These are phyloP conservation scores for Boletus subcaerulescens DNA, from an alignment of 768 basidiomycete species.

Conservation along the genomic window DNA sequence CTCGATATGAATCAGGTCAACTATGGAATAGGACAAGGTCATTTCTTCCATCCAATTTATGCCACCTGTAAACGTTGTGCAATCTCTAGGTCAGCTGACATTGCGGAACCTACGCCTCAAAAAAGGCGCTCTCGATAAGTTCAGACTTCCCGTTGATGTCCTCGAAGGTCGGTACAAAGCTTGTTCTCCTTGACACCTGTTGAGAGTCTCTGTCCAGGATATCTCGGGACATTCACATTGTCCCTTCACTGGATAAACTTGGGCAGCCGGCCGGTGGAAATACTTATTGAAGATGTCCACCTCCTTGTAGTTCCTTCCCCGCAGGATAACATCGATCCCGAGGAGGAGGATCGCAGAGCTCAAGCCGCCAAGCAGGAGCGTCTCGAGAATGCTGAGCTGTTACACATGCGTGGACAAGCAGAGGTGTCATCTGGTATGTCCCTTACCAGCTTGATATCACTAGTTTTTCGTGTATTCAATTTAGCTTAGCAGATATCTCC, in stretches of 20 bases:
- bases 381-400: constrained; percentile 81
- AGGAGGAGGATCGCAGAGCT: constrained; percentile 79
- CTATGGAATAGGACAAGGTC: constrained; percentile 87
- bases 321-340: constrained; percentile 63
- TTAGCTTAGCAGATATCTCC: constrained; percentile 41
- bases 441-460: not conserved
- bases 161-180: constrained; percentile 61
- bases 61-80: constrained; percentile 3
- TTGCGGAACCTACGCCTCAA: constrained; percentile 83
- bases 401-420: constrained; percentile 62
- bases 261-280: constrained; percentile 85
- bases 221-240: constrained; percentile 82
- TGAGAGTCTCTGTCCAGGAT: constrained; percentile 45
- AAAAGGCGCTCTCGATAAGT: constrained; percentile 92
- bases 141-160: constrained; percentile 92
- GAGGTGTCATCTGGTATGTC: constrained; percentile 47
- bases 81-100: constrained; percentile 62
- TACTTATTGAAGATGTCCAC: constrained; percentile 91
- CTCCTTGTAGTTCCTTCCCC: constrained; percentile 85
- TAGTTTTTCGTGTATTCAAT: not conserved
- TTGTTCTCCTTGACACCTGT: not conserved
- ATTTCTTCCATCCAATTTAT: constrained; percentile 2
- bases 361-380: constrained; percentile 89
- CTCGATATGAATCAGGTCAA: constrained; percentile 93
- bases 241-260: constrained; percentile 89